Conservation (phyloP, 306 rosid genomes). For the Acacia confusa region DNA sequence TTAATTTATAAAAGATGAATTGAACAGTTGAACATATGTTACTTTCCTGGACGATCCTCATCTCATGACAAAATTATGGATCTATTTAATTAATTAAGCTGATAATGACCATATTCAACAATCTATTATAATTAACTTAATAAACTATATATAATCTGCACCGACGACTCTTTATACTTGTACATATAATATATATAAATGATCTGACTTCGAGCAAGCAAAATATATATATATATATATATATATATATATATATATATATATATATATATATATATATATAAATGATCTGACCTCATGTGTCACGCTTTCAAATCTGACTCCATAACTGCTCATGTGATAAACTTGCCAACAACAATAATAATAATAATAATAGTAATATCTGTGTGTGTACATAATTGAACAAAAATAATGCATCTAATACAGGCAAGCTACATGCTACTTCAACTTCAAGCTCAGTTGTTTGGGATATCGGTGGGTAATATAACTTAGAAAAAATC, state of each 20-base stretch:
- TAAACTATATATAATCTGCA: not conserved
- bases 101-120: no score
- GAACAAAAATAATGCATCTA: no score
- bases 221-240: not conserved
- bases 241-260: not conserved
- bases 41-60: not conserved
- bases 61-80: not conserved
- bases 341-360: not conserved
- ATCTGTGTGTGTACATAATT: no score
- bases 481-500: no score
- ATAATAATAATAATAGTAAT: no score
- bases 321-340: not conserved
- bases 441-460: no score
- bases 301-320: not conserved
- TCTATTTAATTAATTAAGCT: not conserved
- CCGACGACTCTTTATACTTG: not conserved
- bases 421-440: no score
- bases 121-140: no score
- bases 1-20: not conserved
- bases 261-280: not conserved
- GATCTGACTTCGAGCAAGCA: not conserved
- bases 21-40: not conserved
- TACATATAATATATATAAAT: not conserved
- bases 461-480: no score
- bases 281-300: not conserved